Percentiles rank a stretch among this genome's conserved stretches.
Conservation (phyloP, 2,329 filamentous ascomycete species). For the Apiospora kogelbergensis region DNA sequence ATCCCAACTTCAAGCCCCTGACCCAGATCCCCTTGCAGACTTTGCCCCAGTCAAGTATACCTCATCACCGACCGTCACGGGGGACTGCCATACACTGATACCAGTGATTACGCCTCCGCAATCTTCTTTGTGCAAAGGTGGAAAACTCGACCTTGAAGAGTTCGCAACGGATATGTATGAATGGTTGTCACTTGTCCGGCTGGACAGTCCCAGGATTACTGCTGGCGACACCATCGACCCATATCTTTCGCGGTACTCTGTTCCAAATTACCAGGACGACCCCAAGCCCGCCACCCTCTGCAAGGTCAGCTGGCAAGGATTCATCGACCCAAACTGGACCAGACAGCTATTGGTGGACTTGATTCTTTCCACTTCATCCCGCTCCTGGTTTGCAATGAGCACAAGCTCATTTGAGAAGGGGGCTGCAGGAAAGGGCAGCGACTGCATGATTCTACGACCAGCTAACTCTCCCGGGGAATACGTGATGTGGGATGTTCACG, state of each 20-base stretch:
- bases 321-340: conserved; percentile 55
- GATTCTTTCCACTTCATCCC: conserved; percentile 41
- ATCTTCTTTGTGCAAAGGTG: conserved; percentile 33
- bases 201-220: conserved; percentile 64
- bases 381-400: conserved; percentile 56
- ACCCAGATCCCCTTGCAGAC: conserved; percentile 48
- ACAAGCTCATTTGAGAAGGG: conserved; percentile 51
- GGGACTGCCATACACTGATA: conserved; percentile 28
- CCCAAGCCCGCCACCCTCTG: conserved; percentile 37
- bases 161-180: conserved; percentile 66
- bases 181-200: conserved; percentile 69
- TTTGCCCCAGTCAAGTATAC: conserved; percentile 45
- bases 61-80: conserved; percentile 32
- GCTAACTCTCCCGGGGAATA: conserved; percentile 51
- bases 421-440: conserved; percentile 43
- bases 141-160: conserved; percentile 58
- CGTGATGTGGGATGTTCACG: conserved; percentile 59
- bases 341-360: conserved; percentile 47
- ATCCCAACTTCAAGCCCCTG: conserved; percentile 38
- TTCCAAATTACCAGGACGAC: conserved; percentile 43
- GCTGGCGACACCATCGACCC: conserved; percentile 61
- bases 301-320: conserved; percentile 59
- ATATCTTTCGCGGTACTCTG: conserved; percentile 67
- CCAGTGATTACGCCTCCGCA: conserved; percentile 33
- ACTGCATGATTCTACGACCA: conserved; percentile 55